These are phyloP conservation scores for Mycena haematopus DNA, from an alignment of 768 basidiomycete species.

Conservation along the genomic window DNA sequence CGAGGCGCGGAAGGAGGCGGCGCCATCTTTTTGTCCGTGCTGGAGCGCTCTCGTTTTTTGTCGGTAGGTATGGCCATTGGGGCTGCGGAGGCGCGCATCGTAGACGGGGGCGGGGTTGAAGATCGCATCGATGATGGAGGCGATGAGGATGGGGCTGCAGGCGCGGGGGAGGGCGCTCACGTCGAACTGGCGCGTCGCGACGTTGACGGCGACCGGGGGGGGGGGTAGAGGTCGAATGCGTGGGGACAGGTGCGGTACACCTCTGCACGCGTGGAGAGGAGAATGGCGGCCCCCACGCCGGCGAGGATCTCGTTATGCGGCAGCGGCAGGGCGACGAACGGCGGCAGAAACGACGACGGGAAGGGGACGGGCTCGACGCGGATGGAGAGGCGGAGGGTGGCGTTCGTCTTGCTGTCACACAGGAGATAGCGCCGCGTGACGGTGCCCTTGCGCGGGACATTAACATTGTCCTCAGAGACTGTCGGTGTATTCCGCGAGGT, in stretches of 20 bases:
- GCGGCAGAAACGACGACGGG: constrained; percentile 11
- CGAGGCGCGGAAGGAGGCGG: too few relatives aligned
- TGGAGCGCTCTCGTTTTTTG: too few relatives aligned
- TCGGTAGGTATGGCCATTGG: too few relatives aligned
- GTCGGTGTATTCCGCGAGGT: constrained; percentile 77
- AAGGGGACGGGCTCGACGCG: constrained; percentile 46
- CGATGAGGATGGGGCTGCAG: constrained; percentile 69
- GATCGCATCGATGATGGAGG: constrained; percentile 76
- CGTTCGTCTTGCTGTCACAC: constrained; percentile 79
- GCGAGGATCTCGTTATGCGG: constrained; percentile 76
- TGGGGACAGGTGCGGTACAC: constrained; percentile 58
- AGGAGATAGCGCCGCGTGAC: constrained; percentile 73
- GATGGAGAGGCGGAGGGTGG: constrained; percentile 73
- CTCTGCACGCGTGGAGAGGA: constrained; percentile 38
- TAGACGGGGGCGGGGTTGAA: constrained; percentile 73
- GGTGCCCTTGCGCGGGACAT: constrained; percentile 42
- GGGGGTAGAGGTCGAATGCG: constrained; percentile 52
- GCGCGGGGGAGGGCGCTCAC: constrained; percentile 54
- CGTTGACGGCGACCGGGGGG: constrained; percentile 9
- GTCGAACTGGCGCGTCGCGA: constrained; percentile 36
- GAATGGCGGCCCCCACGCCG: constrained; percentile 36
- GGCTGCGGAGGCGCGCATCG: constrained; percentile 44
- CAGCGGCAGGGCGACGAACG: constrained; percentile 69
- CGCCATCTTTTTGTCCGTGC: too few relatives aligned
- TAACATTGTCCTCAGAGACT: not conserved